Percentiles rank a stretch among this genome's conserved stretches.
These are phyloP conservation scores for Phytophthora chlamydospora DNA, from an alignment of 352 stramenopile species.

Conservation along the genomic window DNA sequence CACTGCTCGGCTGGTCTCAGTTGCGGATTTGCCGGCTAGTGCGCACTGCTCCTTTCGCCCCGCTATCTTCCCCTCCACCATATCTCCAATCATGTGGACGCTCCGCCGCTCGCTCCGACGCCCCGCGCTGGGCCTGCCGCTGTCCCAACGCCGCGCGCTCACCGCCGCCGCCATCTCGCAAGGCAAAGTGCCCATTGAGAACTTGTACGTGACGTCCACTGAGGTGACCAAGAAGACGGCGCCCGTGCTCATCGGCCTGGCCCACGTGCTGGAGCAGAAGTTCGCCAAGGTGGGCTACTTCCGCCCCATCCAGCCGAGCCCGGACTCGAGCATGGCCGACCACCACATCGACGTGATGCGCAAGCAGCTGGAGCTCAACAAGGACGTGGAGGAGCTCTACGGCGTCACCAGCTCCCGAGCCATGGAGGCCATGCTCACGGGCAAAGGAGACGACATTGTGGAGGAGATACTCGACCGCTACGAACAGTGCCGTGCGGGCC, in stretches of 20 bases:
- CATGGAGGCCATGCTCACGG: slow-evolving; percentile 54
- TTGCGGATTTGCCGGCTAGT: slow-evolving; percentile 26
- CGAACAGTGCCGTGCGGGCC: slow-evolving; percentile 52
- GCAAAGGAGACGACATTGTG: slow-evolving; percentile 69
- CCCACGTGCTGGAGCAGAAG: slow-evolving; percentile 76
- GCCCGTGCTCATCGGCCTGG: slow-evolving; percentile 70
- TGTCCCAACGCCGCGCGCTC: slow-evolving; percentile 24
- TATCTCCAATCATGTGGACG: slow-evolving; percentile 23
- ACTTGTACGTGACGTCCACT: slow-evolving; percentile 74
- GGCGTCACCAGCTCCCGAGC: slow-evolving; percentile 65
- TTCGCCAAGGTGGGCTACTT: slow-evolving; percentile 82
- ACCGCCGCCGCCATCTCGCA: slow-evolving; percentile 44
- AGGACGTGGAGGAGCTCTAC: slow-evolving; percentile 49
- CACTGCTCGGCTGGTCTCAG: slow-evolving; percentile 10
- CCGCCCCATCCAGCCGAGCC: slow-evolving; percentile 65
- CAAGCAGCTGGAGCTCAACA: slow-evolving; percentile 57
- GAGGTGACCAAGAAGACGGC: slow-evolving; percentile 67
- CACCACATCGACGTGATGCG: slow-evolving; percentile 77
- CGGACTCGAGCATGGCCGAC: slow-evolving; percentile 40
- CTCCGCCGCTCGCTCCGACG: slow-evolving; percentile 32
- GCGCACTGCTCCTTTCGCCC: slow-evolving; percentile 3
- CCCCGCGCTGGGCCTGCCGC: slow-evolving; percentile 19
- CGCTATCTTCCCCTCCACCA: background rate
- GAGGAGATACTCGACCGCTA: slow-evolving; percentile 76
- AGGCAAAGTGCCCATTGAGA: slow-evolving; percentile 60